These are phyloP conservation scores for Parastagonospora avenae DNA, from an alignment of 2,329 filamentous ascomycete species.

Conservation along the genomic window DNA sequence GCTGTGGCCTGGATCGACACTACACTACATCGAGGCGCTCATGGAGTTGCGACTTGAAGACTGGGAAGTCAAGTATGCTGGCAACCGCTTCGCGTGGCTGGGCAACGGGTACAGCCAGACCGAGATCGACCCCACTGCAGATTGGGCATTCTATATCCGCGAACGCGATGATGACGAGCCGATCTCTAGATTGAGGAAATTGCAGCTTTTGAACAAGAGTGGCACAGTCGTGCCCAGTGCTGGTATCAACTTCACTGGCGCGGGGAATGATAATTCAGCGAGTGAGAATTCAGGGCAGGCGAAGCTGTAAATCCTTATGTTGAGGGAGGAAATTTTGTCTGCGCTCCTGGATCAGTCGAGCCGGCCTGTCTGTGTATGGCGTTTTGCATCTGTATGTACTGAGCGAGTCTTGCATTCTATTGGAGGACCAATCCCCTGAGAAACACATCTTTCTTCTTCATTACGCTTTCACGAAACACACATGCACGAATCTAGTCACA, in stretches of 20 bases:
- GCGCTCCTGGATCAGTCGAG: neutral
- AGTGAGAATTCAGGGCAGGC: conserved; percentile 5
- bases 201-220: conserved; percentile 39
- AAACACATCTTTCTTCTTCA: no score
- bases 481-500: no score
- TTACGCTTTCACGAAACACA: neutral
- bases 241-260: conserved; percentile 24
- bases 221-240: conserved; percentile 27
- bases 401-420: neutral
- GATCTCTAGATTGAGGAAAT: conserved; percentile 26
- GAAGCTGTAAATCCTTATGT: conserved; percentile 16
- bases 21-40: conserved; percentile 59
- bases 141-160: conserved; percentile 45
- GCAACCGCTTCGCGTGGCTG: conserved; percentile 45
- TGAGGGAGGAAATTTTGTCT: neutral
- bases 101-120: conserved; percentile 46
- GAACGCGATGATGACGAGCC: conserved; percentile 42
- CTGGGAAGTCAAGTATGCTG: conserved; percentile 50
- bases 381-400: neutral
- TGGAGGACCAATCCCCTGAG: neutral
- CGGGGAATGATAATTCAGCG: neutral
- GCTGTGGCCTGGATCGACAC: conserved; percentile 53
- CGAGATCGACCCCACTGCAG: conserved; percentile 42
- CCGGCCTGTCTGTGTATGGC: no score
- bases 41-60: conserved; percentile 55